phyloP scores from a whole-genome alignment of 2,329 filamentous ascomycete genomes.

The Fragosphaeria purpurea region DNA sequence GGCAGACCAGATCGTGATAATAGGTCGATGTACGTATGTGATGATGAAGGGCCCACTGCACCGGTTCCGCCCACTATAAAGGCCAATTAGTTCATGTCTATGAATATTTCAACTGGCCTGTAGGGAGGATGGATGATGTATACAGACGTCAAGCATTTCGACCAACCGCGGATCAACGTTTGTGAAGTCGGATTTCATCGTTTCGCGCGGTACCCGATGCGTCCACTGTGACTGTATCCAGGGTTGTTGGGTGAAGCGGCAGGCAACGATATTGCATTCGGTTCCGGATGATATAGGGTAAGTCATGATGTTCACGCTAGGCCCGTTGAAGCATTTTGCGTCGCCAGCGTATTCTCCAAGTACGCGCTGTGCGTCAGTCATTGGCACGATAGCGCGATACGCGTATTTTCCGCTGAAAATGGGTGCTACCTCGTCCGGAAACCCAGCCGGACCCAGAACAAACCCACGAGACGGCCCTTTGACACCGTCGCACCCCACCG shows the following conservation, averaged over 20 bases:
- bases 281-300: constrained; percentile 14
- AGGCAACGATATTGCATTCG: constrained; percentile 12
- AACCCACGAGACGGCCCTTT: constrained; percentile 44
- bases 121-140: too few species aligned
- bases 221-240: constrained; percentile 21
- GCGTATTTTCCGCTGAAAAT: constrained; percentile 48
- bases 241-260: constrained; percentile 3
- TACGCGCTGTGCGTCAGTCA: constrained; percentile 18
- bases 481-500: constrained; percentile 56
- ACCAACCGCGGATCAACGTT: constrained; percentile 4
- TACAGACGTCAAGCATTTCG: constrained; percentile 2
- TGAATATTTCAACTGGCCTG: too few species aligned
- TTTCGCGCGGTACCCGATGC: constrained; percentile 21
- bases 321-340: constrained; percentile 20
- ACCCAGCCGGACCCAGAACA: constrained; percentile 27
- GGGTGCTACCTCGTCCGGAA: constrained; percentile 13
- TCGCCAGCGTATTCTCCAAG: constrained; percentile 31
- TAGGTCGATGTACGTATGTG: constrained; percentile 32
- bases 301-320: constrained; percentile 23
- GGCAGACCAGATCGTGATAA: constrained; percentile 37
- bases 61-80: constrained; percentile 1
- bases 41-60: constrained; percentile 6
- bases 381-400: constrained; percentile 50
- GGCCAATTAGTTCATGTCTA: too few species aligned
- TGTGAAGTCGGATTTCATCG: neutral